These are phyloP conservation scores for Bipolaris oryzae DNA, from an alignment of 2,329 filamentous ascomycete species.

Conservation along the genomic window DNA sequence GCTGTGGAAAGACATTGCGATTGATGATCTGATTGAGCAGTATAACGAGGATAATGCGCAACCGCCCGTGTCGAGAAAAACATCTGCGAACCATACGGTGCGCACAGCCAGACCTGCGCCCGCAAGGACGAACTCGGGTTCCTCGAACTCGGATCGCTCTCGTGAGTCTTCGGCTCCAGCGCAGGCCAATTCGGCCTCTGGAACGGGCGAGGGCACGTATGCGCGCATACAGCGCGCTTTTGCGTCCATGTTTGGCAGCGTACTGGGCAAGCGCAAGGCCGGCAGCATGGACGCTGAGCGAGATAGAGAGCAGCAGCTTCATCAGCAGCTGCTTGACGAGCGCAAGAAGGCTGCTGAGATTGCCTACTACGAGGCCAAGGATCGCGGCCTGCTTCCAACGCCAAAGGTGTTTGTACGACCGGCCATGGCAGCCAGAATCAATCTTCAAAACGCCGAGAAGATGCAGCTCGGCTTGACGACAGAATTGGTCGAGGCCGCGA, in stretches of 20 bases:
- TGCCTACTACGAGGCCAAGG: conserved; percentile 42
- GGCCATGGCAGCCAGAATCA: conserved; percentile 20
- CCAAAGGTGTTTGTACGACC: conserved; percentile 43
- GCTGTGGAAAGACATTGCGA: conserved; percentile 35
- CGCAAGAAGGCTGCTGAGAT: conserved; percentile 39
- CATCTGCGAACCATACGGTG: conserved; percentile 5
- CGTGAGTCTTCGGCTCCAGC: conserved; percentile 6
- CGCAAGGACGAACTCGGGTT: conserved; percentile 2
- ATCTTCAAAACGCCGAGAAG: conserved; percentile 5
- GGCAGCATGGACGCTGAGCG: conserved; percentile 29
- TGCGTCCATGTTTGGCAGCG: conserved; percentile 31
- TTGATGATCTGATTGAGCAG: conserved; percentile 33
- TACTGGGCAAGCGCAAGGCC: conserved; percentile 43
- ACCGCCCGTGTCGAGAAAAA: conserved; percentile 18
- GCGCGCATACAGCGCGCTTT: conserved; percentile 39
- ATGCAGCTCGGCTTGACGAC: conserved; percentile 13
- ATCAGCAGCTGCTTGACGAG: conserved; percentile 26
- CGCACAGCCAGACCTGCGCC: conserved; percentile 1
- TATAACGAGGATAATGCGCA: conserved; percentile 34
- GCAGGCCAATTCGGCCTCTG: conserved; percentile 8
- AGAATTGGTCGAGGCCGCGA: conserved; percentile 16
- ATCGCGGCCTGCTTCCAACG: conserved; percentile 40
- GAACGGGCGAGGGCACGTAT: conserved; percentile 30
- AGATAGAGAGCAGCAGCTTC: conserved; percentile 20
- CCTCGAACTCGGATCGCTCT: conserved; percentile 5